Conservation (phyloP, 805 yeast species). For the Scheffersomyces coipomensis region DNA sequence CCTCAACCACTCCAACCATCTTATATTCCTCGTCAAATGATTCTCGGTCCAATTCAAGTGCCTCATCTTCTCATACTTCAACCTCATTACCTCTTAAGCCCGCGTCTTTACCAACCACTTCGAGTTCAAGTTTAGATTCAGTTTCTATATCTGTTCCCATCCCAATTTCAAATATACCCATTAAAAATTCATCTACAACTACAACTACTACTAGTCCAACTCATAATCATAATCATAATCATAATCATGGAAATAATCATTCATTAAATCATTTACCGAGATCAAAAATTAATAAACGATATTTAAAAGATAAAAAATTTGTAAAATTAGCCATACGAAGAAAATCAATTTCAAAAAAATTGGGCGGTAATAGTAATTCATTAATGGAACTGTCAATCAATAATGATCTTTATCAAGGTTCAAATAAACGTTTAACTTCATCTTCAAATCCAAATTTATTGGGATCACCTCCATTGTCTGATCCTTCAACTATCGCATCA, state of each 20-base stretch:
- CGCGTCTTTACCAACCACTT: neutral
- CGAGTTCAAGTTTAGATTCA: too few species aligned
- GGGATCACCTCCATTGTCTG: neutral
- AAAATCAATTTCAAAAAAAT: conserved; percentile 21
- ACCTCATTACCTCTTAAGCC: neutral
- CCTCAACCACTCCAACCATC: neutral
- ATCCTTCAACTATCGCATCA: neutral
- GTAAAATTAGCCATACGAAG: conserved; percentile 34
- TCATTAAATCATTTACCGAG: conserved; percentile 1
- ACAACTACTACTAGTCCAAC: too few species aligned
- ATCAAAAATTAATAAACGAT: neutral
- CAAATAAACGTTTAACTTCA: neutral
- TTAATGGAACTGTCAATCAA: conserved; percentile 7
- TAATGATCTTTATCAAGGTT: neutral
- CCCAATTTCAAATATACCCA: too few species aligned
- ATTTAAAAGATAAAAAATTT: conserved; percentile 10
- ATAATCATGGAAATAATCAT: too few species aligned
- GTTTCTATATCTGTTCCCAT: too few species aligned
- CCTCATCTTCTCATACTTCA: neutral
- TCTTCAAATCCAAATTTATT: neutral
- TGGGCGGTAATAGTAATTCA: conserved; percentile 5
- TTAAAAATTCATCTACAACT: too few species aligned
- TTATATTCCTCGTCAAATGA: neutral
- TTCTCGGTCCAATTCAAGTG: neutral
- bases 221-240: neutral